A percentile compares a stretch with the other conserved stretches of the same genome.
Evolutionary conservation across 176 grass and related monocot species (phyloP).

Genomic region (Saccharum officinarum): DNA sequence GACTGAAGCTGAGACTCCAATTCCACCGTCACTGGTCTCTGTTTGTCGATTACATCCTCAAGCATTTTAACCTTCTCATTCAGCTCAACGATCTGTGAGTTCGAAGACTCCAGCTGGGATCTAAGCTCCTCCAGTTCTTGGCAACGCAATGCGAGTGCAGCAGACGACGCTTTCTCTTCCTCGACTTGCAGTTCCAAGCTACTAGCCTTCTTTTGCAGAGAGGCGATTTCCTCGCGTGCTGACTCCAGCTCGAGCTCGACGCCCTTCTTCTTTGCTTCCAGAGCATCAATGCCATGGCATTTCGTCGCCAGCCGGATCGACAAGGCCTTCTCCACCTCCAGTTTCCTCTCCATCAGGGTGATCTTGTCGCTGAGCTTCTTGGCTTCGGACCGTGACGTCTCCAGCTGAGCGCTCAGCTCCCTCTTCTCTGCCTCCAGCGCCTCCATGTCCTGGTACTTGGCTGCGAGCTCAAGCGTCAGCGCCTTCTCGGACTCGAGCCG

Average conservation of each 20-base stretch:
- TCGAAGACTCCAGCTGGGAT: constrained; percentile 44
- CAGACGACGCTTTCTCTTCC: constrained; percentile 49
- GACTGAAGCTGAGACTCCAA: constrained; percentile 46
- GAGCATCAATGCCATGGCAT: constrained; percentile 47
- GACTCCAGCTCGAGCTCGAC: constrained; percentile 59
- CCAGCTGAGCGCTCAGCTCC: constrained; percentile 45
- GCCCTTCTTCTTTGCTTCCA: constrained; percentile 54
- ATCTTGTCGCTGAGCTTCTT: constrained; percentile 49
- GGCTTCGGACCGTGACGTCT: constrained; percentile 44
- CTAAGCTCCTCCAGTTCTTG: constrained; percentile 42
- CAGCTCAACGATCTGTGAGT: constrained; percentile 33
- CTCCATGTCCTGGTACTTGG: constrained; percentile 56
- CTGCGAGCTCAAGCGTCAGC: constrained; percentile 45
- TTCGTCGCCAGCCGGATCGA: constrained; percentile 46
- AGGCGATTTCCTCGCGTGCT: constrained; percentile 52
- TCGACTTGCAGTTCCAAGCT: constrained; percentile 52
- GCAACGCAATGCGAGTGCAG: constrained; percentile 39
- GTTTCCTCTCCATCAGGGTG: constrained; percentile 47
- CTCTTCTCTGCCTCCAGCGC: constrained; percentile 51
- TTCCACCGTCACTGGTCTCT: constrained; percentile 22
- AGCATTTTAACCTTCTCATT: constrained; percentile 49
- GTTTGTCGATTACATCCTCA: constrained; percentile 32
- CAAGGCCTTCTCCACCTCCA: constrained; percentile 66
- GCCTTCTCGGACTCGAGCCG: constrained; percentile 58
- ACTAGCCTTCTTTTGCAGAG: constrained; percentile 39